These are phyloP conservation scores for Diphasiastrum complanatum DNA, from an alignment of 83 land plant genomes.

Conservation along the genomic window DNA sequence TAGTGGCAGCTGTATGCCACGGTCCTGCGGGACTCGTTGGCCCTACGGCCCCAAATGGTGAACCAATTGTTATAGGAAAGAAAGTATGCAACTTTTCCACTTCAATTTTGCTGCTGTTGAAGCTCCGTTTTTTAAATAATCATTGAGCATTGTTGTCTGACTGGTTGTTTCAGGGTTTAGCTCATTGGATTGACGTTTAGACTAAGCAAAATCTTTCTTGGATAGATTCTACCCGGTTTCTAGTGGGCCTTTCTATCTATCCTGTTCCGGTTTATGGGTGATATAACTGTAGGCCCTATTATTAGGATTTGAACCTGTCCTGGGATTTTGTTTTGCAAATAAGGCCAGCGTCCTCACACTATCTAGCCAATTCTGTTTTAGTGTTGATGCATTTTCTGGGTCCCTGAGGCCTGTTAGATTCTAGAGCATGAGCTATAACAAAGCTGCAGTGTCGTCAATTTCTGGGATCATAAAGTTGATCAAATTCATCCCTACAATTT, in stretches of 20 bases:
- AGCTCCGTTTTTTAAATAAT: neutral
- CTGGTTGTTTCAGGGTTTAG: neutral
- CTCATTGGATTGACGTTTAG: too few species aligned
- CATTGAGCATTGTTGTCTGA: neutral
- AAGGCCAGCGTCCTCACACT: too few species aligned
- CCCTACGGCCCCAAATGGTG: slow-evolving; percentile 23
- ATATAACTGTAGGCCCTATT: too few species aligned
- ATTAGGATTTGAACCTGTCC: too few species aligned
- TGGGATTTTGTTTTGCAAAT: too few species aligned
- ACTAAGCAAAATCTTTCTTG: too few species aligned
- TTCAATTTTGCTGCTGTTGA: neutral
- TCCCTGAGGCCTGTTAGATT: neutral
- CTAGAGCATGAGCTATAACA: neutral
- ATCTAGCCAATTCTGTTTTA: too few species aligned
- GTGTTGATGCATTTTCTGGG: too few species aligned
- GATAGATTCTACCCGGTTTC: too few species aligned
- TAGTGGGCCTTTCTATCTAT: too few species aligned
- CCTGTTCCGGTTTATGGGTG: too few species aligned
- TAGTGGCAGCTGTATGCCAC: slow-evolving; percentile 36
- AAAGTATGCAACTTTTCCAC: slow-evolving; percentile 21
- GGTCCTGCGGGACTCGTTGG: slow-evolving; percentile 34
- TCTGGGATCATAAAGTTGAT: neutral
- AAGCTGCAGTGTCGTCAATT: neutral
- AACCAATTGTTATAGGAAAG: slow-evolving; percentile 33
- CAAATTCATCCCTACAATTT: neutral